These are phyloP conservation scores for Phaeosphaeriaceae sp. DNA, from an alignment of 2,329 filamentous ascomycete genomes.

Conservation along the genomic window DNA sequence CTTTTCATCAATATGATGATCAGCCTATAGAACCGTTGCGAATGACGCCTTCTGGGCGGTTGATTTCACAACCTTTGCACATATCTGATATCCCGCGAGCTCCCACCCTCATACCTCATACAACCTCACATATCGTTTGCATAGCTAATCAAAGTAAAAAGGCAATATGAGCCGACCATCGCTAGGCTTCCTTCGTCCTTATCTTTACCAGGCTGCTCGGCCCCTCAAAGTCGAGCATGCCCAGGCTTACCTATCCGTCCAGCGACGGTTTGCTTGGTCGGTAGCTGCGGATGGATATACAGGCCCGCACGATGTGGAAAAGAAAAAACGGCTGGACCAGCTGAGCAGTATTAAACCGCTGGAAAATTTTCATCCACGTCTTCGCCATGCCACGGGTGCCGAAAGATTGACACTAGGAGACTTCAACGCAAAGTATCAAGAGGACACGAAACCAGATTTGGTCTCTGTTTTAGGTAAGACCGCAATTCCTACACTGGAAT, in stretches of 20 bases:
- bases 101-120: neutral
- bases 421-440: slow-evolving; percentile 40
- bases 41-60: slow-evolving; percentile 63
- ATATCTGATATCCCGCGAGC: slow-evolving; percentile 46
- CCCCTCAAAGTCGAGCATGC: slow-evolving; percentile 52
- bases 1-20: no score
- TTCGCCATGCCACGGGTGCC: slow-evolving; percentile 27
- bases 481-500: neutral
- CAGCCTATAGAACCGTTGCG: slow-evolving; percentile 68
- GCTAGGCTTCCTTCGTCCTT: slow-evolving; percentile 64
- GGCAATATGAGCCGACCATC: slow-evolving; percentile 54
- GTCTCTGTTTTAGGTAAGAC: slow-evolving; percentile 46
- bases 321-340: slow-evolving; percentile 62
- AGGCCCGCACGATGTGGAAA: slow-evolving; percentile 52
- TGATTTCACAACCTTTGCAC: slow-evolving; percentile 55
- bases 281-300: slow-evolving; percentile 29
- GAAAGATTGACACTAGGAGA: slow-evolving; percentile 31
- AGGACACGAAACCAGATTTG: slow-evolving; percentile 32
- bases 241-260: slow-evolving; percentile 57
- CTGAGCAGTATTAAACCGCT: slow-evolving; percentile 58
- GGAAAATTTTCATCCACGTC: slow-evolving; percentile 63
- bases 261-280: slow-evolving; percentile 37
- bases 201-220: slow-evolving; percentile 54
- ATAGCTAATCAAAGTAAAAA: slow-evolving; percentile 46
- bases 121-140: slow-evolving; percentile 1